Evolutionary conservation across 768 basidiomycete genomes (phyloP).

Genomic region (Trichaptum fuscoviolaceum): DNA sequence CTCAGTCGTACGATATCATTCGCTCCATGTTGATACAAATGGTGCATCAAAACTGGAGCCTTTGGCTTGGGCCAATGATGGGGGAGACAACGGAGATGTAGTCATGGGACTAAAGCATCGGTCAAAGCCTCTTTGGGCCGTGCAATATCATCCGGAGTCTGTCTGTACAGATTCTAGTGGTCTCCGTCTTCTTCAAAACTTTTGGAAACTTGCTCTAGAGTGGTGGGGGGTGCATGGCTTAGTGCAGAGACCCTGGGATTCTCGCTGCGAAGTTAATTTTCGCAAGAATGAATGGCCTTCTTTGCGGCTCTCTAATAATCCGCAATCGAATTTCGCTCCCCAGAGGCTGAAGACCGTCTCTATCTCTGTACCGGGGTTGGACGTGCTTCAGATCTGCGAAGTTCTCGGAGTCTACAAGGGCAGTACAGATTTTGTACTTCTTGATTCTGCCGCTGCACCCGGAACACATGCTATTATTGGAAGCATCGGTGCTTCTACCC

Average conservation of each 20-base stretch:
- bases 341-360: conserved; percentile 30
- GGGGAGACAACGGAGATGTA: conserved; percentile 55
- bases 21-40: conserved; percentile 50
- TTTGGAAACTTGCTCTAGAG: conserved; percentile 60
- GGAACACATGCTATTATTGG: conserved; percentile 73
- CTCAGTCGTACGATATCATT: conserved; percentile 75
- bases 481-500: conserved; percentile 46
- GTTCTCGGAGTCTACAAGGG: conserved; percentile 55
- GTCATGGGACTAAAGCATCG: conserved; percentile 72
- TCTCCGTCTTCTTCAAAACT: conserved; percentile 62
- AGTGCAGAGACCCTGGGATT: conserved; percentile 36
- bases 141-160: conserved; percentile 89
- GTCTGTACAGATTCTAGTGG: conserved; percentile 68
- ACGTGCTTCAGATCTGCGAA: conserved; percentile 50
- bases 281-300: conserved; percentile 28
- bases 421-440: conserved; percentile 55
- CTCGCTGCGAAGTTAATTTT: conserved; percentile 29
- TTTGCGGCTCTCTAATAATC: conserved; percentile 50
- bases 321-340: neutral
- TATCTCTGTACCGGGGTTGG: conserved; percentile 39
- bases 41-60: conserved; percentile 38
- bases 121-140: conserved; percentile 73
- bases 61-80: conserved; percentile 71
- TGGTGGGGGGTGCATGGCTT: conserved; percentile 47
- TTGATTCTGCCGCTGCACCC: conserved; percentile 74